Conservation (phyloP, 768 basidiomycete genomes). For the Phanerodontia chrysosporium region DNA sequence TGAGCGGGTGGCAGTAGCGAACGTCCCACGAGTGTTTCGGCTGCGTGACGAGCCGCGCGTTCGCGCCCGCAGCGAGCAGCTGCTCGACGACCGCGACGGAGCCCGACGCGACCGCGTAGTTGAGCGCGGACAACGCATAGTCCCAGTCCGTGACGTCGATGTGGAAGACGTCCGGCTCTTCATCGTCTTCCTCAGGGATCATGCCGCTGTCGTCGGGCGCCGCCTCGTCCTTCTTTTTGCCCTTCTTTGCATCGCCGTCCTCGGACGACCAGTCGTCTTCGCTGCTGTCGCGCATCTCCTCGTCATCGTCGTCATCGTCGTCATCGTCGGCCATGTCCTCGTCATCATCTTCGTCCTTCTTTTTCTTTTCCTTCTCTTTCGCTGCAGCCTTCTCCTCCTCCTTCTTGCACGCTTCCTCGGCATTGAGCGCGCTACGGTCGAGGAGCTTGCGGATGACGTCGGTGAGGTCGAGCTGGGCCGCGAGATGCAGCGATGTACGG, state of each 20-base stretch:
- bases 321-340: conserved; percentile 17
- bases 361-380: conserved; percentile 22
- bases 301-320: conserved; percentile 7
- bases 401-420: conserved; percentile 20
- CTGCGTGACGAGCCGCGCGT: conserved; percentile 21
- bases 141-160: conserved; percentile 57
- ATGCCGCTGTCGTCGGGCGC: conserved; percentile 30
- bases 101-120: conserved; percentile 46
- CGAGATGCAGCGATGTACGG: conserved; percentile 50
- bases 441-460: conserved; percentile 46
- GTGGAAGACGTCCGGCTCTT: conserved; percentile 53
- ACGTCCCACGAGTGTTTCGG: not conserved
- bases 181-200: conserved; percentile 44
- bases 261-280: conserved; percentile 23
- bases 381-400: conserved; percentile 16
- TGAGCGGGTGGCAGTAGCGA: conserved; percentile 23
- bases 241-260: conserved; percentile 24
- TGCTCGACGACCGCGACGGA: conserved; percentile 41
- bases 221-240: conserved; percentile 20
- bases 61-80: conserved; percentile 45
- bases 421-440: conserved; percentile 38
- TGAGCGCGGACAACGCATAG: conserved; percentile 47
- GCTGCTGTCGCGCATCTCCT: conserved; percentile 15
- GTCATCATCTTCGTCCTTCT: conserved; percentile 8
- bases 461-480: conserved; percentile 43